phyloP scores from a whole-genome alignment of 352 stramenopile species.

The Phytophthora sansomeana region DNA sequence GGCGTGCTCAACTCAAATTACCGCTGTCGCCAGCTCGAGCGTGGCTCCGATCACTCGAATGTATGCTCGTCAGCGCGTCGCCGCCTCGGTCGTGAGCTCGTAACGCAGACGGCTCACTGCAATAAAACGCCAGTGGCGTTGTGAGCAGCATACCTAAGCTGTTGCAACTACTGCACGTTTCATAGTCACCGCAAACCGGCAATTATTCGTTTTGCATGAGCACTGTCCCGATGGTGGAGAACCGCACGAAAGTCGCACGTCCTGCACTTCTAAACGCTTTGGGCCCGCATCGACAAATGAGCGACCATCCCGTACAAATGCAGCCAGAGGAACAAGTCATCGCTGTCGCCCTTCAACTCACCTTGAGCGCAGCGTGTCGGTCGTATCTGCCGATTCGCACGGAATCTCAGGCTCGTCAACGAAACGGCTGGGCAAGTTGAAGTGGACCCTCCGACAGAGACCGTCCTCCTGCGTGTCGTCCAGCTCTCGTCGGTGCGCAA shows the following conservation, averaged over 20 bases:
- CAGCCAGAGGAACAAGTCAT: background rate
- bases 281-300: too few relatives aligned
- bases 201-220: too few relatives aligned
- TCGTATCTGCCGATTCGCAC: slow-evolving; percentile 26
- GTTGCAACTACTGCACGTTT: background rate
- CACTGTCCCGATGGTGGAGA: too few relatives aligned
- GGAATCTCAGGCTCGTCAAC: slow-evolving; percentile 23
- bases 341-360: background rate
- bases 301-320: background rate
- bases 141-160: background rate
- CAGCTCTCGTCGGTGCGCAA: slow-evolving; percentile 4
- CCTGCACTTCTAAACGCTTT: too few relatives aligned
- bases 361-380: background rate
- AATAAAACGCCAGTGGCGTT: too few relatives aligned
- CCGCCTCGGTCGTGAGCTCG: slow-evolving; percentile 5
- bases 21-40: too few relatives aligned
- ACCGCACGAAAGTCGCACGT: too few relatives aligned
- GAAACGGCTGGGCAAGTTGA: slow-evolving; percentile 30
- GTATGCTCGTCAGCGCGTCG: background rate
- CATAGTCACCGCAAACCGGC: too few relatives aligned
- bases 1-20: too few relatives aligned
- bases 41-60: background rate
- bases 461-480: background rate
- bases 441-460: slow-evolving; percentile 28
- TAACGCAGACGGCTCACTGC: slow-evolving; percentile 13